Conservation (phyloP, 805 yeast species). For the Ogataea siamensis region DNA sequence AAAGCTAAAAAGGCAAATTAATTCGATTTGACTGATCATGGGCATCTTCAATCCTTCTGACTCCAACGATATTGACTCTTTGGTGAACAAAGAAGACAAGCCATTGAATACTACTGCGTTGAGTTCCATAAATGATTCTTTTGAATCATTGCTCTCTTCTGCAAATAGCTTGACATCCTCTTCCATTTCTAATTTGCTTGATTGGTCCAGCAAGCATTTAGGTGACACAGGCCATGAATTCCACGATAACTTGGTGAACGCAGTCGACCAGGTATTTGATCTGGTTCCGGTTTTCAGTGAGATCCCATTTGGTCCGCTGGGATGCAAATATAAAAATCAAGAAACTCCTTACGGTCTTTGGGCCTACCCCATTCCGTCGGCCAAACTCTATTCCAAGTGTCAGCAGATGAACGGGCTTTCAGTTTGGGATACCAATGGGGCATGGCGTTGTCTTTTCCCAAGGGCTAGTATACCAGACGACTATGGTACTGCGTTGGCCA, state of each 20-base stretch:
- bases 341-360: conserved; percentile 23
- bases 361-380: conserved; percentile 31
- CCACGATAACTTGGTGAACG: not conserved
- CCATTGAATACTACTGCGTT: conserved; percentile 3
- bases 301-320: conserved; percentile 1
- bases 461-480: conserved; percentile 37
- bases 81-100: not conserved
- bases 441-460: conserved; percentile 91
- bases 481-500: conserved; percentile 41
- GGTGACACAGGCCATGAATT: not conserved
- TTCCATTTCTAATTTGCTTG: conserved; percentile 17
- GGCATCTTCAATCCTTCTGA: conserved; percentile 22
- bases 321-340: conserved; percentile 8
- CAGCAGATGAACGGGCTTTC: conserved; percentile 61
- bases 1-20: conserved; percentile 3
- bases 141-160: conserved; percentile 14
- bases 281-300: conserved; percentile 1
- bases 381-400: conserved; percentile 61
- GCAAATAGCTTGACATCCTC: conserved; percentile 22
- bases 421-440: conserved; percentile 79
- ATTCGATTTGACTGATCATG: conserved; percentile 9
- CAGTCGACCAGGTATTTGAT: conserved; percentile 1
- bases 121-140: conserved; percentile 10
- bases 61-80: conserved; percentile 13
- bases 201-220: conserved; percentile 12